Base-by-base conservation (phyloP, 495 filamentous ascomycete species). In the Pseudevernia furfuracea region DNA sequence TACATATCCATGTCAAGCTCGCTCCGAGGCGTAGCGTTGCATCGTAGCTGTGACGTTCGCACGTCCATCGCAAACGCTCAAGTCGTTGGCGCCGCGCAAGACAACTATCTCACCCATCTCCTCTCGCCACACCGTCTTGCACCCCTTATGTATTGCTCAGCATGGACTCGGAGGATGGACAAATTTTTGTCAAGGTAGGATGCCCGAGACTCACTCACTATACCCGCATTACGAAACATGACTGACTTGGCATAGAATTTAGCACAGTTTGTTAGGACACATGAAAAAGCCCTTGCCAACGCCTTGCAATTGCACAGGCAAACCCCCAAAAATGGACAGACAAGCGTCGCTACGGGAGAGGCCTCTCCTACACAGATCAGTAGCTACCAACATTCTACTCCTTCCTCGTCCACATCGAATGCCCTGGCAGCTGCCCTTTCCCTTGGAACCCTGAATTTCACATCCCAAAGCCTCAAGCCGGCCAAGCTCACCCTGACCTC, bases 261-360 rank as follows among this genome's bases (percentile, higher is more conserved):
- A 67, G 92, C 93, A 67, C 88, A 86, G 74, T 97, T 96, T 77
- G 91, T 98, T 73, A 90, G 93, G 62, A 96, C 92, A 41, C 91
- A 98, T 77, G 94, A 98, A 75, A 96, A 95, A 78, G 94, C 91
- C 34, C 85, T 98, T 65, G 94, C 94, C 68, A 97, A 97, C 77
- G 93, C 94, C 66, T 80, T 97, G 41, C 94, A 96, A 73, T 80
- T 92, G 61, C 85, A 84, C 70, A 83, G 86, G 62, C 89, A 90
- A 68, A 81, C 77, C 21, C 74, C 76, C 64, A 87, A 83, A 73
- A 81, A 91, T 87, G 86, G 79, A 59, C 76, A 80, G 57, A 82
- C 82, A 56, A 80, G 83, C 65, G 81, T 79, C 69, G 74, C 82
- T 59, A 73, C 82, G 60, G 73, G 73, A 14, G 64, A 74, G 55